Conservation (phyloP, 257 asterid genomes). For the Orobanche coerulescens region DNA sequence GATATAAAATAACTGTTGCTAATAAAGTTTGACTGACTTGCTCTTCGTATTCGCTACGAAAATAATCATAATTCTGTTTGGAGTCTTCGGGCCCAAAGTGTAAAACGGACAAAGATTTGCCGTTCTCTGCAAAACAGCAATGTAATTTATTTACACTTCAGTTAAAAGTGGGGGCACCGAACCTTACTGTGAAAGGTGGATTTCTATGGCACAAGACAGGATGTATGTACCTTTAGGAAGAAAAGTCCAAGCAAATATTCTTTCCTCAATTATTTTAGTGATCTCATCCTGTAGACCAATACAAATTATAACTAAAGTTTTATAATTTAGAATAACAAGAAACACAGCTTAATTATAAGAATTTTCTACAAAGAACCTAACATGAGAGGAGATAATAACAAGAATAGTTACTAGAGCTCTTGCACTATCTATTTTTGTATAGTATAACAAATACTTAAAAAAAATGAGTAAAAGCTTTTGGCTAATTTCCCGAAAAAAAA, state of each 20-base stretch:
- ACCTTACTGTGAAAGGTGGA: not conserved
- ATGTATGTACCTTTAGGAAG: conserved; percentile 56
- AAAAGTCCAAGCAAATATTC: conserved; percentile 86
- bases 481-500: too few relatives aligned
- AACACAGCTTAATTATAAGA: not conserved
- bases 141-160: not conserved
- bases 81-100: conserved; percentile 44
- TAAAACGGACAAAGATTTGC: conserved; percentile 43
- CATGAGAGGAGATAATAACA: not conserved
- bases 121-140: conserved; percentile 39
- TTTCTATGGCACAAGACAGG: not conserved
- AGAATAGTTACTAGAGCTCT: conserved; percentile 1
- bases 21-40: conserved; percentile 40
- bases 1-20: conserved; percentile 75
- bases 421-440: too few relatives aligned
- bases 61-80: conserved; percentile 31
- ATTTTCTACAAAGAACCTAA: not conserved
- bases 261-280: conserved; percentile 53
- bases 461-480: too few relatives aligned
- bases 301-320: conserved; percentile 10
- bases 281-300: conserved; percentile 51
- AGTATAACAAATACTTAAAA: too few relatives aligned
- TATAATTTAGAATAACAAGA: not conserved
- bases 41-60: conserved; percentile 27
- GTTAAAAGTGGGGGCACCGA: not conserved